Percentiles rank a stretch among this genome's conserved stretches.
Evolutionary conservation across 352 stramenopile genomes (phyloP).

Genomic region (Globisporangium recalcitrans): DNA sequence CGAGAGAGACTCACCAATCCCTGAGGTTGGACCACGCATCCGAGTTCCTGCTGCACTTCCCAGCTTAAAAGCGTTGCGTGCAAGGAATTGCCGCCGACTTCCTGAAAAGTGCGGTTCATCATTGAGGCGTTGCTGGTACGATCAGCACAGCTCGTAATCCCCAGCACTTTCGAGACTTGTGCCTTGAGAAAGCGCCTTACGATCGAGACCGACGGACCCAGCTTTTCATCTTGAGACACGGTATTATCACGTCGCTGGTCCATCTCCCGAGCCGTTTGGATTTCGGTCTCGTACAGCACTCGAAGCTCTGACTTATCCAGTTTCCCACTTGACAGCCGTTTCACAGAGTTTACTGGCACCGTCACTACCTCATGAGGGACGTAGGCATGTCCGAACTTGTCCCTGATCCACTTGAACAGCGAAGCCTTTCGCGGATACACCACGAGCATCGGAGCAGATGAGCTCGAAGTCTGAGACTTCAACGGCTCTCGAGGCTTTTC

Average conservation of each 20-base stretch:
- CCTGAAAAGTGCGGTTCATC: conserved; percentile 24
- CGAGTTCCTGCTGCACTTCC: conserved; percentile 27
- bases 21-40: conserved; percentile 14
- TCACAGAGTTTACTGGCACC: conserved; percentile 15
- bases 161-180: conserved; percentile 3
- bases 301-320: conserved; percentile 24
- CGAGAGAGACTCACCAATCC: conserved; percentile 20
- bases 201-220: not conserved
- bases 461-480: not conserved
- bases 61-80: conserved; percentile 41
- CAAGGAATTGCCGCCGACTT: conserved; percentile 52
- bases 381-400: conserved; percentile 26
- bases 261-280: not conserved
- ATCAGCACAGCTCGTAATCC: not conserved
- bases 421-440: conserved; percentile 14
- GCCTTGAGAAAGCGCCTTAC: not conserved
- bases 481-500: no score
- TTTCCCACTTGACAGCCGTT: conserved; percentile 38
- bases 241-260: not conserved
- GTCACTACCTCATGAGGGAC: conserved; percentile 23
- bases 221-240: not conserved
- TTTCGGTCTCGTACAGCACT: conserved; percentile 9
- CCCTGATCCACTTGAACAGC: conserved; percentile 28
- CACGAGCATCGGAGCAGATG: not conserved
- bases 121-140: not conserved